These are phyloP conservation scores for Neofusicoccum sp. DNA, from an alignment of 2,329 filamentous ascomycete genomes.

Conservation along the genomic window DNA sequence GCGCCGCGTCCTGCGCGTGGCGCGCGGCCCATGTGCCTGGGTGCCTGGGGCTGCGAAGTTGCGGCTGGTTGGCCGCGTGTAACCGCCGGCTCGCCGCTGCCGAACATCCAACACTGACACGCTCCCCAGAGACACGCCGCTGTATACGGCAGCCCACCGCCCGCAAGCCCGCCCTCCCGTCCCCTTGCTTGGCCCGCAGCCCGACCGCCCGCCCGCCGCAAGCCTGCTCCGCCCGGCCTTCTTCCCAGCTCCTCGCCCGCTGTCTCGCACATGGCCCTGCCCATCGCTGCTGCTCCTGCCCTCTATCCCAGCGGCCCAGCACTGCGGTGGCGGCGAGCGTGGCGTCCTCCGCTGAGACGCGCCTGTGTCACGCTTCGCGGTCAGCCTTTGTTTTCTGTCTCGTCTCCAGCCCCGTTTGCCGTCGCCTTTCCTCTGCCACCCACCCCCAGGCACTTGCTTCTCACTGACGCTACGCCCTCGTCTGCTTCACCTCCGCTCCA, in stretches of 20 bases:
- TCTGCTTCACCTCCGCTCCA: not conserved
- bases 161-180: not conserved
- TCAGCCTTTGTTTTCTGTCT: not conserved
- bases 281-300: not conserved
- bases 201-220: not conserved
- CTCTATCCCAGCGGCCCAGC: not conserved
- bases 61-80: not conserved
- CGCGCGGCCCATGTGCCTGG: not conserved
- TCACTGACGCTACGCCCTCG: slow-evolving; percentile 10
- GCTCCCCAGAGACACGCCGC: not conserved
- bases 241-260: not conserved
- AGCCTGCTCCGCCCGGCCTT: not conserved
- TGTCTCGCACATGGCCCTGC: slow-evolving; percentile 1
- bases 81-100: not conserved
- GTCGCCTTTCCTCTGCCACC: not conserved
- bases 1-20: not conserved
- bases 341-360: not conserved
- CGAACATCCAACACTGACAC: not conserved
- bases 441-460: not conserved
- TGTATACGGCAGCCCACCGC: slow-evolving; percentile 1
- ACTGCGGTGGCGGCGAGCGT: not conserved
- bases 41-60: not conserved
- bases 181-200: not conserved
- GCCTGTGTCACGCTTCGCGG: not conserved
- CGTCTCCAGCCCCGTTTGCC: not conserved